Evolutionary conservation across 2,329 filamentous ascomycete genomes (phyloP).

Genomic region (Fusarium burgessii): DNA sequence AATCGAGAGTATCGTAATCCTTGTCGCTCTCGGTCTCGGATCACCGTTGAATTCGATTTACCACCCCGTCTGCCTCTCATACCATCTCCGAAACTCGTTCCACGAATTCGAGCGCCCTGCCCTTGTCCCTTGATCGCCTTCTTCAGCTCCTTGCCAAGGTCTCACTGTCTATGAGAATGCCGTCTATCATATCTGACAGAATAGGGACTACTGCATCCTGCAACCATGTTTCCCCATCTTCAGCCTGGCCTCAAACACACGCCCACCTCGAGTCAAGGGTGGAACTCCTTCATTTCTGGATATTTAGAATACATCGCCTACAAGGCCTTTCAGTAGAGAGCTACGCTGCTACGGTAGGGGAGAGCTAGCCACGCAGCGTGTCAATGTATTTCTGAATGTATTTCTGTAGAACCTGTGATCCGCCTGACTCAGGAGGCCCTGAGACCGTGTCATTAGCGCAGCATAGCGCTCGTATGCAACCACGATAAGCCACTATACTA

Average conservation of each 20-base stretch:
- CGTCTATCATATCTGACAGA: constrained; percentile 17
- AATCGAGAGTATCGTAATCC: constrained; percentile 20
- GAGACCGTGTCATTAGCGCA: constrained; percentile 31
- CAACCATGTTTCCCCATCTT: constrained; percentile 21
- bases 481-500: constrained; percentile 25
- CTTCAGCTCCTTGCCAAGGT: constrained; percentile 9
- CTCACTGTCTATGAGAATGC: constrained; percentile 8
- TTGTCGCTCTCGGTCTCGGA: constrained; percentile 9
- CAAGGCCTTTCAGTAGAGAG: not conserved
- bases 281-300: constrained; percentile 4
- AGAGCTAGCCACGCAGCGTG: constrained; percentile 14
- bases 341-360: not conserved
- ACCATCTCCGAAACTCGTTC: not conserved
- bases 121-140: not conserved
- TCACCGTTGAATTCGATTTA: constrained; percentile 6
- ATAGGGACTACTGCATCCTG: constrained; percentile 21
- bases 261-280: constrained; percentile 22
- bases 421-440: constrained; percentile 36
- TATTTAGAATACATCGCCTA: constrained; percentile 18
- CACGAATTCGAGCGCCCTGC: not conserved
- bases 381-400: constrained; percentile 24
- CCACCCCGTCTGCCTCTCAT: constrained; percentile 2
- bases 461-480: constrained; percentile 1
- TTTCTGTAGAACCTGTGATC: constrained; percentile 23
- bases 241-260: constrained; percentile 35